Evolutionary conservation across 768 basidiomycete genomes (phyloP).

Genomic region (Lactifluus hygrophoroides): DNA sequence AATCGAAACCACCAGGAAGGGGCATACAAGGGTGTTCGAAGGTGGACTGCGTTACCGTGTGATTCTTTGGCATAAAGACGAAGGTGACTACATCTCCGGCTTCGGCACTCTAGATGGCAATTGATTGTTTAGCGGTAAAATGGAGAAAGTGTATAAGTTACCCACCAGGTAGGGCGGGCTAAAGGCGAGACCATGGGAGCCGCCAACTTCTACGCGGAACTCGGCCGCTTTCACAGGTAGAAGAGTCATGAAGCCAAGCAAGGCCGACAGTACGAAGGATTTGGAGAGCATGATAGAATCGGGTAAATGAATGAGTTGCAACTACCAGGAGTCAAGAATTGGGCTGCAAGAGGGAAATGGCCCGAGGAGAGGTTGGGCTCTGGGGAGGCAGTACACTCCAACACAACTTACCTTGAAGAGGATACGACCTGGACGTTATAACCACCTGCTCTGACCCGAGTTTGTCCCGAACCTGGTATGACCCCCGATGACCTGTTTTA

Average conservation of each 20-base stretch:
- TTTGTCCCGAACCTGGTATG: too few species aligned
- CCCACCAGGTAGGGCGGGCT: slow-evolving; percentile 31
- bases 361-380: too few species aligned
- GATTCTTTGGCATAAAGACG: slow-evolving; percentile 48
- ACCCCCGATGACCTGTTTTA: too few species aligned
- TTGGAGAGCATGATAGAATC: slow-evolving; percentile 15
- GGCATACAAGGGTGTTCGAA: slow-evolving; percentile 41
- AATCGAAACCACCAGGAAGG: slow-evolving; percentile 41
- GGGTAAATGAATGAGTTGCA: neutral
- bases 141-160: neutral
- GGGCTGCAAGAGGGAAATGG: too few species aligned
- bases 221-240: slow-evolving; percentile 30
- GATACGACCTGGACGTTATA: too few species aligned
- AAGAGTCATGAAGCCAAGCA: slow-evolving; percentile 26
- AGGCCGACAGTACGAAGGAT: slow-evolving; percentile 21
- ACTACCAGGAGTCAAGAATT: neutral
- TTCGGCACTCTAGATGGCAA: slow-evolving; percentile 32
- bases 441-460: too few species aligned
- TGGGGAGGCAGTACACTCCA: neutral
- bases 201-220: slow-evolving; percentile 42
- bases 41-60: slow-evolving; percentile 48
- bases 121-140: neutral
- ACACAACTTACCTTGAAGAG: too few species aligned
- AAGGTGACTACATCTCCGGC: slow-evolving; percentile 42
- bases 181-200: slow-evolving; percentile 32